Percentiles rank a stretch among this genome's conserved stretches.
Conservation (phyloP, 441 rosid genomes). For the Syzygium malaccense region DNA sequence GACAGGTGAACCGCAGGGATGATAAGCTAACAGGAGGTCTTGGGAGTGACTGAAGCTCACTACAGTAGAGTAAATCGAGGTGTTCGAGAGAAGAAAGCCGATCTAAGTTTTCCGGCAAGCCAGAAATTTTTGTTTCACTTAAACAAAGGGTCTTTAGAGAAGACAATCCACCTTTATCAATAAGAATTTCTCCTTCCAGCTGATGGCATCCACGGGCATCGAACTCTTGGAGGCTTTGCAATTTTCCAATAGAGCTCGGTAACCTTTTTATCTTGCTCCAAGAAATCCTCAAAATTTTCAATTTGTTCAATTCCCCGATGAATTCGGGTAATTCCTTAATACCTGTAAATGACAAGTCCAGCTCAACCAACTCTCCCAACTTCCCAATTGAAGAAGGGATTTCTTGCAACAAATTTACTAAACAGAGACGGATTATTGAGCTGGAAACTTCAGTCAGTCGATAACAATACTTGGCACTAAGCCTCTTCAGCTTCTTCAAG, state of each 20-base stretch:
- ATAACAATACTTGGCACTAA: rapidly evolving
- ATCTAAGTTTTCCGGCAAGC: neutral
- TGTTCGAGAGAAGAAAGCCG: rapidly evolving
- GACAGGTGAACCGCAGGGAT: rapidly evolving
- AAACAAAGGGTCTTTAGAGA: neutral
- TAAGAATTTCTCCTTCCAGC: neutral
- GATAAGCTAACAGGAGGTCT: neutral
- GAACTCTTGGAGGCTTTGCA: neutral
- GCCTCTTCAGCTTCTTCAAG: too few species aligned
- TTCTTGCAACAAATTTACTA: neutral
- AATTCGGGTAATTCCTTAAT: neutral
- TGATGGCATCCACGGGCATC: rapidly evolving
- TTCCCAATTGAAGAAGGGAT: neutral
- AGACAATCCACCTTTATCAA: neutral
- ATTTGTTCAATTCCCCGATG: neutral
- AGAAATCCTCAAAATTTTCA: neutral
- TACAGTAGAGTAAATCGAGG: rapidly evolving
- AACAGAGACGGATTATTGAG: too few species aligned
- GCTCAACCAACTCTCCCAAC: neutral
- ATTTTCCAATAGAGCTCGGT: neutral
- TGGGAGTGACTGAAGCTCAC: neutral
- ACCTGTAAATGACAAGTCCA: neutral
- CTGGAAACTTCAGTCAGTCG: neutral
- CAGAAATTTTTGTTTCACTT: rapidly evolving
- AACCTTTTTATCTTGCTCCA: rapidly evolving